A percentile compares a stretch with the other conserved stretches of the same genome.
Conservation (phyloP, 306 rosid species). For the Begonia peltatifolia region DNA sequence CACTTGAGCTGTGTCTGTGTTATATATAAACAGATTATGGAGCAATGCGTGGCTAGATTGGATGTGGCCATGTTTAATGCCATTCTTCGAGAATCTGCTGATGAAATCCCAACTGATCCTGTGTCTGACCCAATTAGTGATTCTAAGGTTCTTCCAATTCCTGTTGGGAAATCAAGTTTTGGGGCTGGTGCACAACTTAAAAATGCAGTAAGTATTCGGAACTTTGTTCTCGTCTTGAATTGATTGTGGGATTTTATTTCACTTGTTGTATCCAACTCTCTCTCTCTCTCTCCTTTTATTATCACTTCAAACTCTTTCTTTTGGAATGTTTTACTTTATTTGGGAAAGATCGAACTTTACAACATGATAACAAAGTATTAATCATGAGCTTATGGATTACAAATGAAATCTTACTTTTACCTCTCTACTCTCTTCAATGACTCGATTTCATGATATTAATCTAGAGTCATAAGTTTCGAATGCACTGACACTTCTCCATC, state of each 20-base stretch:
- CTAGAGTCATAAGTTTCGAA: too few relatives aligned
- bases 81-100: constrained; percentile 84
- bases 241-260: too few relatives aligned
- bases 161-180: constrained; percentile 70
- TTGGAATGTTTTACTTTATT: too few relatives aligned
- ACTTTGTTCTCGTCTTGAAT: neutral
- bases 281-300: neutral
- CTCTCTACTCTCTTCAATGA: too few relatives aligned
- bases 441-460: too few relatives aligned
- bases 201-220: constrained; percentile 52
- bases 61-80: constrained; percentile 99
- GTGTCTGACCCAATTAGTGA: constrained; percentile 90
- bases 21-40: constrained; percentile 51
- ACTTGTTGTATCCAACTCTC: neutral
- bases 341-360: too few relatives aligned
- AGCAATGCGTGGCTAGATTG: constrained; percentile 83
- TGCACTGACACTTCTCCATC: neutral
- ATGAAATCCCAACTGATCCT: constrained; percentile 89
- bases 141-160: constrained; percentile 69
- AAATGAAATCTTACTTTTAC: too few relatives aligned
- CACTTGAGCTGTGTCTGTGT: neutral
- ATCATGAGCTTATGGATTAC: too few relatives aligned
- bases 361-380: too few relatives aligned
- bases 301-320: too few relatives aligned
- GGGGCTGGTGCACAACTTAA: constrained; percentile 93